These are phyloP conservation scores for Agaricus bisporus DNA, from an alignment of 768 basidiomycete genomes.

Conservation along the genomic window DNA sequence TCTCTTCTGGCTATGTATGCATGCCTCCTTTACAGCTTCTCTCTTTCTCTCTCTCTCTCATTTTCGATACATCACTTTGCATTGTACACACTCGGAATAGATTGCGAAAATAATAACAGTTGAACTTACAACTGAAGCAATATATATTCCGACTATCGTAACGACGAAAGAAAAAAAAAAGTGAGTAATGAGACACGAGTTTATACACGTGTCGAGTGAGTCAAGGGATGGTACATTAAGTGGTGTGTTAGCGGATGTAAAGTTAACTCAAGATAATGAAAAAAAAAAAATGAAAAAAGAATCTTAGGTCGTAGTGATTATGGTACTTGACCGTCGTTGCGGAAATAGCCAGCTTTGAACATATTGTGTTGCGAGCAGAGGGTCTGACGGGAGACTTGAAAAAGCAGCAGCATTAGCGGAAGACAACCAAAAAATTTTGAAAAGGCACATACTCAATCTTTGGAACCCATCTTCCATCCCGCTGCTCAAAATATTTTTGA, in stretches of 20 bases:
- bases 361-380: conserved; percentile 53
- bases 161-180: conserved; percentile 7
- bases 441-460: conserved; percentile 44
- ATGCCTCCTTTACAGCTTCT: conserved; percentile 15
- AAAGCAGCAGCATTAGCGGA: conserved; percentile 8
- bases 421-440: conserved; percentile 1
- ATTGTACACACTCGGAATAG: conserved; percentile 25
- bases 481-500: conserved; percentile 77
- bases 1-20: conserved; percentile 11
- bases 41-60: neutral
- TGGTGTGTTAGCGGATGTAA: neutral
- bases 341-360: conserved; percentile 81
- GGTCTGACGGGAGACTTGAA: conserved; percentile 63
- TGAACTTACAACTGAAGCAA: conserved; percentile 17
- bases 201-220: conserved; percentile 1
- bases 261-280: too few species aligned
- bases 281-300: neutral
- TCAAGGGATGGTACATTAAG: neutral
- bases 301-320: neutral
- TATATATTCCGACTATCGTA: neutral
- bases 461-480: conserved; percentile 77
- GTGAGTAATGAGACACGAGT: conserved; percentile 5
- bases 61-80: conserved; percentile 12
- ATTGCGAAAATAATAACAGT: conserved; percentile 22
- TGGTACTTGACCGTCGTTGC: conserved; percentile 8